Evolutionary conservation across 2,329 filamentous ascomycete genomes (phyloP), one percentile per base, ranked within the genome.

Genomic region (Cercospora brassicicola): DNA sequence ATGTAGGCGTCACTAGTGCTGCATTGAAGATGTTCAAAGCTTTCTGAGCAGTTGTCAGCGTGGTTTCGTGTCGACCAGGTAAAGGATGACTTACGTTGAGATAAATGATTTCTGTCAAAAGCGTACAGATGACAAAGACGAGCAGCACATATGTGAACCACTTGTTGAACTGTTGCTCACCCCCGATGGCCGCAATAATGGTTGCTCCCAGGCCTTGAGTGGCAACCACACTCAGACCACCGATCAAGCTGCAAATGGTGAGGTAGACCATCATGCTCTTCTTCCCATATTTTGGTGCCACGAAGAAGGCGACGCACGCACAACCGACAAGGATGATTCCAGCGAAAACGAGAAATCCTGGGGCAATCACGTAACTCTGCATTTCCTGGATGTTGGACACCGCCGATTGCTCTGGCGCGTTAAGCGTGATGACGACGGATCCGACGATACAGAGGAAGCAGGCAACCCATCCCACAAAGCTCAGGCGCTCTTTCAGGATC

Each of bases 261-360:
- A 99, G 88, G 81, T 99, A 98, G 36, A 98, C 93, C 79, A 99
- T 86, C 95, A 99, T 98, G 76, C 91, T 94, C 85, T 93, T 94
- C 82, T 96, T 97, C 59, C 94, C 95, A 78, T 94, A 99, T 75
- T 90, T 87, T 15, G 95, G 95, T 0, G 88, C 95, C 51, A 88
- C 89, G 86, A 90, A 98, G 59, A 95, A 81, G 0, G 93, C 93
- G 39, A 91, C 88, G 69, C 93, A 86, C 10, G 83, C 75, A 67
- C 89, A 91, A 0, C 89, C 92, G 26, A 95, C 76, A 39, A 98
- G 86, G 71, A 98, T 86, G 57, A 97, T 85, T 36, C 94, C 94
- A 0, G 92, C 87, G 78, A 95, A 99, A 55, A 85, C 86, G 71
- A 98, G 82, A 76, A 98, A 98, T 0, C 92, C 93, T 0, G 95